A percentile compares a stretch with the other conserved stretches of the same genome.
These are phyloP conservation scores for Cenchrus fungigraminus DNA, from an alignment of 176 grass and related monocot species.

Conservation along the genomic window DNA sequence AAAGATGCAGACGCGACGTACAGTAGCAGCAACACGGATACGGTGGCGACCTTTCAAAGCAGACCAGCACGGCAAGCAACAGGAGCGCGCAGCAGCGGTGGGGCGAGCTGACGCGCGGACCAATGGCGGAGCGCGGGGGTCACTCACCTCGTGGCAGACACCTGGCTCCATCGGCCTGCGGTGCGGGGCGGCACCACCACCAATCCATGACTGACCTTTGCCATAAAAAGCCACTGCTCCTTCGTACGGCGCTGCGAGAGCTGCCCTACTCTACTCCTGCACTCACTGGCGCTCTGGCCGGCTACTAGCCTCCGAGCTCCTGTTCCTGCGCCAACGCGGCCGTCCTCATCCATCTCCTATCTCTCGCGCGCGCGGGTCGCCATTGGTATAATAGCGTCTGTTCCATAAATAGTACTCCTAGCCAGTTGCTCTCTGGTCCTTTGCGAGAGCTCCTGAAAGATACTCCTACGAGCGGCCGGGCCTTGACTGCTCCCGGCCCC, in stretches of 20 bases:
- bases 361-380: background rate
- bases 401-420: slow-evolving; percentile 22
- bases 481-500: background rate
- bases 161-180: slow-evolving; percentile 25
- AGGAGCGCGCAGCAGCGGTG: background rate
- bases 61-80: background rate
- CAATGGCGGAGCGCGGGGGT: background rate
- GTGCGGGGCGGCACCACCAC: background rate
- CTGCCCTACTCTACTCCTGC: background rate
- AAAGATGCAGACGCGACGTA: background rate
- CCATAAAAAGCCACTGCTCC: slow-evolving; percentile 34
- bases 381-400: background rate
- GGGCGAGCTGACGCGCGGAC: slow-evolving; percentile 29
- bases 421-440: no score
- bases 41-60: background rate
- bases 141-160: slow-evolving; percentile 37
- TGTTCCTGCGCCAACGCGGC: background rate
- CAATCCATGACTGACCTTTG: background rate
- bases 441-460: background rate
- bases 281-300: background rate
- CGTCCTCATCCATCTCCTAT: background rate
- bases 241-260: background rate
- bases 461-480: background rate
- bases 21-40: slow-evolving; percentile 7
- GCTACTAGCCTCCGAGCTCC: background rate